These are phyloP conservation scores for Raddia guianensis DNA, from an alignment of 176 grass and related monocot species.

Conservation along the genomic window DNA sequence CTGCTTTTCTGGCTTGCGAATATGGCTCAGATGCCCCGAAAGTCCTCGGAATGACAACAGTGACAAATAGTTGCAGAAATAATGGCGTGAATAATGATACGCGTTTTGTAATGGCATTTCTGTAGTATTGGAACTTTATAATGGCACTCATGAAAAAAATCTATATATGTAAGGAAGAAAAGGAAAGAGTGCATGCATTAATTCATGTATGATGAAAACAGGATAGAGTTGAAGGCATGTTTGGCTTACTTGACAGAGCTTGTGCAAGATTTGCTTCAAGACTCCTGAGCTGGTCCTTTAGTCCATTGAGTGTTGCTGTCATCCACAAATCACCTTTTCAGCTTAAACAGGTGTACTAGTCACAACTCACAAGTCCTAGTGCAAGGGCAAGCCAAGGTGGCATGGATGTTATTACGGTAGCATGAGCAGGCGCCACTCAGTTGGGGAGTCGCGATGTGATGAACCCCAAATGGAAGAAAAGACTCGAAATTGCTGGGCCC, in stretches of 20 bases:
- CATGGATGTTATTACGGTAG: background rate
- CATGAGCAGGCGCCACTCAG: background rate
- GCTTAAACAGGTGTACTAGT: background rate
- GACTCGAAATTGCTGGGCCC: background rate
- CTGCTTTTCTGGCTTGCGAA: no score
- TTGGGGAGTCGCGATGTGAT: background rate
- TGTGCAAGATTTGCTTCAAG: constrained; percentile 47
- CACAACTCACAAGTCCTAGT: background rate
- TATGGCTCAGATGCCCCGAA: no score
- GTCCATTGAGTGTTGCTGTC: constrained; percentile 47
- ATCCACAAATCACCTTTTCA: background rate
- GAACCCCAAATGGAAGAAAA: background rate
- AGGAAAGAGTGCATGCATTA: background rate
- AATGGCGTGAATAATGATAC: no score
- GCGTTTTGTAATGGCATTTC: no score
- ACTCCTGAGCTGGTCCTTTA: constrained; percentile 64
- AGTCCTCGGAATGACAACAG: no score
- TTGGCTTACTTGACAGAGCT: constrained; percentile 49
- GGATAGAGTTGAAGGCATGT: background rate
- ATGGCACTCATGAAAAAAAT: no score
- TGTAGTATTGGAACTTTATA: no score
- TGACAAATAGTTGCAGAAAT: no score
- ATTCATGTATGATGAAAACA: background rate
- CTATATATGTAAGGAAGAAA: background rate
- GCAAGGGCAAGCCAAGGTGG: background rate